Evolutionary conservation across 1,284 basidiomycete species (phyloP).

Genomic region (Omphalotus olearius): DNA sequence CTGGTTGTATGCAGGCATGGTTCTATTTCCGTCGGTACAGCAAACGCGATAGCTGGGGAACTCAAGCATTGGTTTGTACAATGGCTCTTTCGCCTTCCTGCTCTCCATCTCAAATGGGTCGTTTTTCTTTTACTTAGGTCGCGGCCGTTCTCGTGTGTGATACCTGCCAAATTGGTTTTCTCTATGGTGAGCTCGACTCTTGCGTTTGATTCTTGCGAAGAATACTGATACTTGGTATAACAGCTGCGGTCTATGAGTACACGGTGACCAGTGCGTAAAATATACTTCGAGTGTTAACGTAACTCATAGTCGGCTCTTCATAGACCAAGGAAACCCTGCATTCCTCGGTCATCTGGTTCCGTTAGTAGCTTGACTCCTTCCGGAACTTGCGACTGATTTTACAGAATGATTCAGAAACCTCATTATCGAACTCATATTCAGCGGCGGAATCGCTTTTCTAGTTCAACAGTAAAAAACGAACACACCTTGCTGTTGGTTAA

Average conservation of each 20-base stretch:
- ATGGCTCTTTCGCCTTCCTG: not conserved
- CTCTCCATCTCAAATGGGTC: not conserved
- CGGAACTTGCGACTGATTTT: no score
- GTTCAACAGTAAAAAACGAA: slow-evolving; percentile 7
- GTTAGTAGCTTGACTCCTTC: not conserved
- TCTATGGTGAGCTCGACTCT: slow-evolving; percentile 2
- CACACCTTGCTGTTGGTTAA: not conserved
- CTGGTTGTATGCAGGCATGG: slow-evolving; percentile 13
- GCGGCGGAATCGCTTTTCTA: slow-evolving; percentile 5
- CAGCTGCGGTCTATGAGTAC: slow-evolving; percentile 14
- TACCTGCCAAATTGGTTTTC: slow-evolving; percentile 9
- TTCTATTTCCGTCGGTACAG: slow-evolving; percentile 12
- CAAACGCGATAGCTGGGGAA: slow-evolving; percentile 8
- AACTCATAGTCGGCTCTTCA: not conserved
- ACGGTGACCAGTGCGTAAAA: slow-evolving; percentile 6
- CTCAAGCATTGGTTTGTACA: slow-evolving; percentile 8
- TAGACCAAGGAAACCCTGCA: slow-evolving; percentile 7
- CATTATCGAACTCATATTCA: slow-evolving; percentile 8
- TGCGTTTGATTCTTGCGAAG: not conserved
- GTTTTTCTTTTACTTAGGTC: slow-evolving; percentile 3
- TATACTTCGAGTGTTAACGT: not conserved
- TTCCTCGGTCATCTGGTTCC: not conserved
- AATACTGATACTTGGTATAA: not conserved
- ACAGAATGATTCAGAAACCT: not conserved
- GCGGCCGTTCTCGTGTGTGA: slow-evolving; percentile 11